Percentiles rank a stretch among this genome's conserved stretches.
These are phyloP conservation scores for Cyberlindnera maritima DNA, from an alignment of 805 yeast species.

Conservation along the genomic window DNA sequence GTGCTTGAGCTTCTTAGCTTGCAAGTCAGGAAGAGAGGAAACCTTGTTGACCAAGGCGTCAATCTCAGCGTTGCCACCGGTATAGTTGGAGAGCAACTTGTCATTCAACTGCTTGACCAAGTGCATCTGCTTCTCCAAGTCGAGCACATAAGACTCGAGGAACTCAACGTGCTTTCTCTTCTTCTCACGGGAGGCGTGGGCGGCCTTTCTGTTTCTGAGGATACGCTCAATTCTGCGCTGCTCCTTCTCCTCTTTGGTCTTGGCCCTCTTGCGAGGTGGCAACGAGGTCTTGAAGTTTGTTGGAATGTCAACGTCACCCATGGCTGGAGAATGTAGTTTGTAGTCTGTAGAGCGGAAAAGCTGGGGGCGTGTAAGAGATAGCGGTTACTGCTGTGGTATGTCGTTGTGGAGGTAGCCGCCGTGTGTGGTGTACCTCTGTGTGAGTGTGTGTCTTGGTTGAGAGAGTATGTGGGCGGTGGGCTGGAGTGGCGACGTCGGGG, in stretches of 20 bases:
- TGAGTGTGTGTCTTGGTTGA: neutral
- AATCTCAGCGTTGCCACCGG: constrained; percentile 21
- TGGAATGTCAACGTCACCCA: constrained; percentile 31
- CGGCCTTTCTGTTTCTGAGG: constrained; percentile 91
- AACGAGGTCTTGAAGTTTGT: constrained; percentile 46
- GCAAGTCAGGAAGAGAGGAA: constrained; percentile 23
- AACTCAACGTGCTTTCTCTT: constrained; percentile 89
- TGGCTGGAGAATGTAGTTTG: constrained; percentile 1
- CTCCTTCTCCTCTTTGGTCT: constrained; percentile 95
- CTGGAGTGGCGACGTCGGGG: neutral
- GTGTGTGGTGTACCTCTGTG: neutral
- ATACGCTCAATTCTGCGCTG: constrained; percentile 93
- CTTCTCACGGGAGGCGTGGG: constrained; percentile 96
- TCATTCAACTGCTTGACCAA: constrained; percentile 18
- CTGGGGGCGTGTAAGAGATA: neutral
- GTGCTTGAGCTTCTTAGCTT: constrained; percentile 21
- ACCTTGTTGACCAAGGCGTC: constrained; percentile 17
- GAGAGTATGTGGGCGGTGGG: neutral
- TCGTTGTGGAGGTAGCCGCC: neutral
- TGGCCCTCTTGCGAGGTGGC: constrained; percentile 96
- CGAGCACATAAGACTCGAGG: constrained; percentile 47
- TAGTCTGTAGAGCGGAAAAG: neutral
- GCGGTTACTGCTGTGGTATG: neutral
- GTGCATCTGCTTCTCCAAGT: constrained; percentile 25
- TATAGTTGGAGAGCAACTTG: constrained; percentile 15